phyloP scores from a whole-genome alignment of 345 rosid species.

The Eucalyptus dawsonii region DNA sequence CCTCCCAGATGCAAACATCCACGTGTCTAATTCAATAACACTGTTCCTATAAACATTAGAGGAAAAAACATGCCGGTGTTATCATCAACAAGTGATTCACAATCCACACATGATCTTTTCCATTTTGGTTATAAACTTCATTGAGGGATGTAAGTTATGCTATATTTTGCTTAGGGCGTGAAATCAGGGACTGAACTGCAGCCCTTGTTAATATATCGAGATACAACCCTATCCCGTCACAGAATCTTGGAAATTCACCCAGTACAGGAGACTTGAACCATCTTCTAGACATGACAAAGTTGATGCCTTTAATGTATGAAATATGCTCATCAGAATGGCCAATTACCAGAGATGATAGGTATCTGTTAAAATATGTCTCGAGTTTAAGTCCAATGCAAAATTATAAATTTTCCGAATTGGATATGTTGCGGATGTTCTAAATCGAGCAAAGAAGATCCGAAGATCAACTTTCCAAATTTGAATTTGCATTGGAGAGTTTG shows the following conservation, averaged over 20 bases:
- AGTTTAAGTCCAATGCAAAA: too few relatives aligned
- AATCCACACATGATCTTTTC: not conserved
- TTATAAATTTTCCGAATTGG: too few relatives aligned
- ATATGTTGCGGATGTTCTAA: too few relatives aligned
- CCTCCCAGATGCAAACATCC: not conserved
- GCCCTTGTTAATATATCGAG: not conserved
- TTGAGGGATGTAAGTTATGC: not conserved
- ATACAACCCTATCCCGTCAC: not conserved
- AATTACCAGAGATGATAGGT: slow-evolving; percentile 19
- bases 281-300: not conserved
- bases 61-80: not conserved
- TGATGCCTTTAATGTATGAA: not conserved
- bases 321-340: not conserved
- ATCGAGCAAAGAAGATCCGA: too few relatives aligned
- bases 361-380: too few relatives aligned
- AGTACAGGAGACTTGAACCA: not conserved
- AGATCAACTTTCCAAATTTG: too few relatives aligned
- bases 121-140: not conserved
- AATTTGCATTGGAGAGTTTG: too few relatives aligned
- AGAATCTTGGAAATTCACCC: not conserved
- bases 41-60: not conserved
- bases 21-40: not conserved
- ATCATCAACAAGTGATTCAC: not conserved
- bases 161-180: not conserved
- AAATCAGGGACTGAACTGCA: not conserved